Conservation (phyloP, 768 basidiomycete species). For the Termitomyces sp. region DNA sequence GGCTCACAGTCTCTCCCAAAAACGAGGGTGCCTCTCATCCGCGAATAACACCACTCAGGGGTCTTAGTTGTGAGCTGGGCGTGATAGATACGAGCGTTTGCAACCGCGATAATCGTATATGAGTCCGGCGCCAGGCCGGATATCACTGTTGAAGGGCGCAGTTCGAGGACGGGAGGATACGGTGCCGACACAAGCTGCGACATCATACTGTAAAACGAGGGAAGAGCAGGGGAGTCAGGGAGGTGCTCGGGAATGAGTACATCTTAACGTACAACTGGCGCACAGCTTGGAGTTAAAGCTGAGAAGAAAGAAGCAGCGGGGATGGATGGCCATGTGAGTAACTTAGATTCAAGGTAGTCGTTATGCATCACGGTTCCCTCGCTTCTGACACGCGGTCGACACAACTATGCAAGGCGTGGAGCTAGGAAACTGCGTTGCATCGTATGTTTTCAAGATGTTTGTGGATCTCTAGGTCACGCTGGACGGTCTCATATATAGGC, state of each 20-base stretch:
- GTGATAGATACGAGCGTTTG: slow-evolving; percentile 61
- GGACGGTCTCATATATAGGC: not conserved
- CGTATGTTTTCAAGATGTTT: not conserved
- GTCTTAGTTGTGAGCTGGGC: slow-evolving; percentile 47
- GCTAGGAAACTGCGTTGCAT: slow-evolving; percentile 1
- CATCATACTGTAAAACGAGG: slow-evolving; percentile 14
- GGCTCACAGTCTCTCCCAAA: slow-evolving; percentile 46
- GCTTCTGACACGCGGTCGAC: slow-evolving; percentile 18
- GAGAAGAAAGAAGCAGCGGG: slow-evolving; percentile 17
- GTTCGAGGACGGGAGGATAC: slow-evolving; percentile 13
- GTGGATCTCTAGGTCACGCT: not conserved
- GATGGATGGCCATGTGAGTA: slow-evolving; percentile 11
- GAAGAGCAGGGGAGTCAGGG: slow-evolving; percentile 6
- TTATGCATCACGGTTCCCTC: slow-evolving; percentile 19
- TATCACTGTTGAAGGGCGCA: slow-evolving; percentile 10
- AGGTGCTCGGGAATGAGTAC: slow-evolving; percentile 1
- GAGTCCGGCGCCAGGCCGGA: slow-evolving; percentile 22
- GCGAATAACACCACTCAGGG: slow-evolving; percentile 58
- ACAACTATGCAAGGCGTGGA: not conserved
- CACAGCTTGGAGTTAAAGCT: slow-evolving; percentile 12
- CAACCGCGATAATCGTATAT: slow-evolving; percentile 52
- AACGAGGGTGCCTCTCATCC: slow-evolving; percentile 57
- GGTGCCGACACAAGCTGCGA: slow-evolving; percentile 17
- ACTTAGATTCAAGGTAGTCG: slow-evolving; percentile 10
- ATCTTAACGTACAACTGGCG: slow-evolving; percentile 13